Evolutionary conservation across 1,284 basidiomycete genomes (phyloP).

Genomic region (Clitocybe nebularis): DNA sequence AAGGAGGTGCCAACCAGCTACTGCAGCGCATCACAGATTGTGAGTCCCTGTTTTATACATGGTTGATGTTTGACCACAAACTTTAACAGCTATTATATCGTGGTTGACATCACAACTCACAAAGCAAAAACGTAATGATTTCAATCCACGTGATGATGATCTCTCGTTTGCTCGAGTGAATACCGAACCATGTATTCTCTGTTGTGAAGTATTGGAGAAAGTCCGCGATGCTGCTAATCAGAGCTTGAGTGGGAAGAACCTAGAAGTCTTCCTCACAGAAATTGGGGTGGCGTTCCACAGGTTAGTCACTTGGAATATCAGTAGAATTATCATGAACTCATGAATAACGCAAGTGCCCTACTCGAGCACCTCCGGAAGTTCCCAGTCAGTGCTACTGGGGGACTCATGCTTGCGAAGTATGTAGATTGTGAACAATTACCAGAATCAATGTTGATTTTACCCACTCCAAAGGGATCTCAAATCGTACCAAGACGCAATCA

Average conservation of each 20-base stretch:
- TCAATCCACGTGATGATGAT: slow-evolving; percentile 95
- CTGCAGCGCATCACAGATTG: slow-evolving; percentile 85
- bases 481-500: slow-evolving; percentile 91
- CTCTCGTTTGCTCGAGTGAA: slow-evolving; percentile 91
- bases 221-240: slow-evolving; percentile 73
- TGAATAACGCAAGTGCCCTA: slow-evolving; percentile 58
- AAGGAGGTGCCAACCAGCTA: slow-evolving; percentile 81
- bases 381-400: slow-evolving; percentile 94
- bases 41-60: slow-evolving; percentile 31
- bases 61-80: slow-evolving; percentile 1
- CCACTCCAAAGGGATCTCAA: slow-evolving; percentile 77
- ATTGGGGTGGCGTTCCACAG: slow-evolving; percentile 93
- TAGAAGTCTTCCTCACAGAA: slow-evolving; percentile 89
- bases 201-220: slow-evolving; percentile 82
- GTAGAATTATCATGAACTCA: background rate
- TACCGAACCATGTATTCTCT: slow-evolving; percentile 91
- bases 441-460: slow-evolving; percentile 3
- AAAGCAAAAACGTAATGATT: slow-evolving; percentile 96
- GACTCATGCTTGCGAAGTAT: slow-evolving; percentile 96
- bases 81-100: slow-evolving; percentile 51
- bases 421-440: slow-evolving; percentile 23
- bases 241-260: slow-evolving; percentile 86
- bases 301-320: slow-evolving; percentile 35
- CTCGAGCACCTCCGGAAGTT: slow-evolving; percentile 96
- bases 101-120: slow-evolving; percentile 74